A percentile compares a stretch with the other conserved stretches of the same genome.
phyloP scores from a whole-genome alignment of 441 rosid genomes.

The Pelargonium cotyledonis region DNA sequence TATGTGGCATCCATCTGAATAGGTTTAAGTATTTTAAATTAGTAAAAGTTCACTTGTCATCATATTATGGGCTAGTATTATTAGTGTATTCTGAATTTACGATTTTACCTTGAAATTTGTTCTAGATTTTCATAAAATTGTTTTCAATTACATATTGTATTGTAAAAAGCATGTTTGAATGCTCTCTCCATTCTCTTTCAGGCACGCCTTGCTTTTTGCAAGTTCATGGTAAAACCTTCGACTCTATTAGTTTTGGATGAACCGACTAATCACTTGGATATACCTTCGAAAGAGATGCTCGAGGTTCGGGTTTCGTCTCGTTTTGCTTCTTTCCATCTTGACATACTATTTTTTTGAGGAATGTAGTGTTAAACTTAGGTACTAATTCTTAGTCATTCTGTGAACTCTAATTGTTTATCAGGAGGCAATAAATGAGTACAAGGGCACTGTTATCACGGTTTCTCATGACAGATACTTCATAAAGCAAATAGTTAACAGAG shows the following conservation, averaged over 20 bases:
- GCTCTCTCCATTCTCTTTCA: conserved; percentile 21
- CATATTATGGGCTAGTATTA: too few species aligned
- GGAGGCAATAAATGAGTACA: conserved; percentile 88
- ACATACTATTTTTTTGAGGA: not conserved
- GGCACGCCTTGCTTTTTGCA: conserved; percentile 96
- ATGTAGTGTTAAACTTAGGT: not conserved
- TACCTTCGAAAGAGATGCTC: conserved; percentile 97
- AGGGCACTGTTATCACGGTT: conserved; percentile 76
- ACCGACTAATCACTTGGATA: conserved; percentile 93
- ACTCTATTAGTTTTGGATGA: conserved; percentile 79
- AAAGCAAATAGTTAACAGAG: conserved; percentile 93
- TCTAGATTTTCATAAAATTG: too few species aligned
- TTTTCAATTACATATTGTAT: not conserved
- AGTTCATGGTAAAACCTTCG: conserved; percentile 92
- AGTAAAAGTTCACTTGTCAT: too few species aligned
- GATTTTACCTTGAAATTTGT: too few species aligned
- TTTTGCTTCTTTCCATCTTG: conserved; percentile 2
- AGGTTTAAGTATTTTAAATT: too few species aligned
- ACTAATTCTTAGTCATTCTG: conserved; percentile 8
- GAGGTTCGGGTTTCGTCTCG: conserved; percentile 46
- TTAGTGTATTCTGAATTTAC: too few species aligned
- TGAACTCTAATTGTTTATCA: conserved; percentile 25
- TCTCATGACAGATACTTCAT: conserved; percentile 90
- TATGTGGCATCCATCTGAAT: too few species aligned
- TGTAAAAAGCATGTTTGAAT: conserved; percentile 2